These are phyloP conservation scores for Pseudogymnoascus sp. DNA, from an alignment of 2,329 filamentous ascomycete species.

Conservation along the genomic window DNA sequence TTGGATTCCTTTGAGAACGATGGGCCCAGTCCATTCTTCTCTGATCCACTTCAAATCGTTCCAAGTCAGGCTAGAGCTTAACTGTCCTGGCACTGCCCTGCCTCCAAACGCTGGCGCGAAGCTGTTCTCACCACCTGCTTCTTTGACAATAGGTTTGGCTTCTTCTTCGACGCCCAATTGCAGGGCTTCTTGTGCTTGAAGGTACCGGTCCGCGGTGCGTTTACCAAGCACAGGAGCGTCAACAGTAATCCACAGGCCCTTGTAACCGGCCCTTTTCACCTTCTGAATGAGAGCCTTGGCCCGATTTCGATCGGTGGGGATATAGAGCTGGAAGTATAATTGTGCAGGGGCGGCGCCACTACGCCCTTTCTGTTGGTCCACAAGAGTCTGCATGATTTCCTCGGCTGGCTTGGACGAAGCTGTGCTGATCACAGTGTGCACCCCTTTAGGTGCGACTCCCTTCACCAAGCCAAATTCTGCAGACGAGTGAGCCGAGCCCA, in stretches of 20 bases:
- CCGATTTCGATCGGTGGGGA: slow-evolving; percentile 43
- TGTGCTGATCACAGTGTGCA: not conserved
- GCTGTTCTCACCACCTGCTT: slow-evolving; percentile 45
- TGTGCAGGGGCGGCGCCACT: not conserved
- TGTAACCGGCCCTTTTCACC: slow-evolving; percentile 37
- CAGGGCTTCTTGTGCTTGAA: slow-evolving; percentile 31
- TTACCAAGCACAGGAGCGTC: slow-evolving; percentile 48
- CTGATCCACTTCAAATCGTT: slow-evolving; percentile 47
- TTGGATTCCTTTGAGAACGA: slow-evolving; percentile 24
- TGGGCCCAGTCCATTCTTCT: slow-evolving; percentile 32
- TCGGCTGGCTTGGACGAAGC: not conserved
- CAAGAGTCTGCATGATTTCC: not conserved
- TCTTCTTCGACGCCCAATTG: slow-evolving; percentile 28
- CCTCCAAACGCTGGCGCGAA: slow-evolving; percentile 40
- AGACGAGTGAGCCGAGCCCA: not conserved
- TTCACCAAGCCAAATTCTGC: not conserved
- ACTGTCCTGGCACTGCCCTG: not conserved
- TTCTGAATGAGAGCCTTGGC: slow-evolving; percentile 39
- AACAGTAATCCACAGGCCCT: slow-evolving; percentile 48
- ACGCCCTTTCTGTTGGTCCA: not conserved
- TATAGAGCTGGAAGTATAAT: slow-evolving; percentile 52
- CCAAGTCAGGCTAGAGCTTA: slow-evolving; percentile 40
- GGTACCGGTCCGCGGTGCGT: slow-evolving; percentile 35
- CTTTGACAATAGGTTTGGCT: slow-evolving; percentile 41
- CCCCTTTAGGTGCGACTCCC: not conserved